Evolutionary conservation across 257 asterid species (phyloP).

Genomic region (Jacaranda mimosifolia): DNA sequence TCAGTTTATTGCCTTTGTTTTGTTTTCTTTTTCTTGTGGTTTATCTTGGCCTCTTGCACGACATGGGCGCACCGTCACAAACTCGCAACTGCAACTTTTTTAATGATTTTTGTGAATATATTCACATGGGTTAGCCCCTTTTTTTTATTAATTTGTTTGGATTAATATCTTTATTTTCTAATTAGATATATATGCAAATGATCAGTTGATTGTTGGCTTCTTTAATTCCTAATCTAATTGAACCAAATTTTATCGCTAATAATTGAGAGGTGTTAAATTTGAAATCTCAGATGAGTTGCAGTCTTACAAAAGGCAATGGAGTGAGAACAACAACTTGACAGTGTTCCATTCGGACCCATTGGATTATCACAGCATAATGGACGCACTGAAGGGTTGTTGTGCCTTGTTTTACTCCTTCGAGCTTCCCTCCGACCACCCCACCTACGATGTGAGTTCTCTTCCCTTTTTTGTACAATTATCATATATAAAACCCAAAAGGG

Average conservation of each 20-base stretch:
- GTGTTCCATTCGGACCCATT: constrained; percentile 80
- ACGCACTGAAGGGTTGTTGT: constrained; percentile 80
- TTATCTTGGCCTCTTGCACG: background rate
- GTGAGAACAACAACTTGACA: constrained; percentile 57
- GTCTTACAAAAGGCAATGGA: constrained; percentile 49
- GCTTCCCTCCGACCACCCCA: constrained; percentile 76
- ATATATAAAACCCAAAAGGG: no score
- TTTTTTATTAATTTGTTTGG: no score
- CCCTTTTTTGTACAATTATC: no score
- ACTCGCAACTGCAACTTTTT: background rate
- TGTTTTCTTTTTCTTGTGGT: background rate
- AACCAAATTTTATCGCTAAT: background rate
- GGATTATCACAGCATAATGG: constrained; percentile 91
- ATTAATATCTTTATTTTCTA: background rate
- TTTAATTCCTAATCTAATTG: no score
- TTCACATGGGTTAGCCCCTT: background rate
- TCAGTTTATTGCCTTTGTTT: background rate
- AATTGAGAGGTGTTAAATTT: background rate
- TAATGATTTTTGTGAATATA: no score
- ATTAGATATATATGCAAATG: background rate
- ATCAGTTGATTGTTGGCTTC: background rate
- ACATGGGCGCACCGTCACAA: background rate
- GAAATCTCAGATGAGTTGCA: constrained; percentile 61
- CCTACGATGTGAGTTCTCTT: constrained; percentile 81
- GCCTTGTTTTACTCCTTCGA: constrained; percentile 91